Evolutionary conservation across 495 filamentous ascomycete genomes (phyloP), one percentile per base, ranked within the genome.

Genomic region (Aspergillus avenaceus): DNA sequence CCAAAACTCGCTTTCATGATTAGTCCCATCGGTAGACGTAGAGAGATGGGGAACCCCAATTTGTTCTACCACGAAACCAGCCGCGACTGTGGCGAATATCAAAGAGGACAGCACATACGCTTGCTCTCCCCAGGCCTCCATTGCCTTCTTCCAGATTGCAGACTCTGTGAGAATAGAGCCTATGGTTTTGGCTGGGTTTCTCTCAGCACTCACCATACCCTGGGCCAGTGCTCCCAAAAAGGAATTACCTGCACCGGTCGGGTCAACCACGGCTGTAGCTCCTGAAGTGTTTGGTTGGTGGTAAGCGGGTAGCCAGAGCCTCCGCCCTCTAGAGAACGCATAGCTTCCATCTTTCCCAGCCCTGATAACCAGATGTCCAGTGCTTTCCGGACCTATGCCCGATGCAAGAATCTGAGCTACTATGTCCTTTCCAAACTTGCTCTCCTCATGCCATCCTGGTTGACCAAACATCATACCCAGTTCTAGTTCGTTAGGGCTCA

Each of bases 21-120:
- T n/a, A n/a, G n/a, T n/a, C n/a, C n/a, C 82, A 29, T 79, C 63
- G 6, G 61, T 66, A 50, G 76, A 69, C 24, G 59, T 63, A 18
- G 67, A 72, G 5, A 92, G 60, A 18, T 64, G 67, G 19, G 93
- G 93, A 54, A 91, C 80, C 0, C 93, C 92, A 50, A 93, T 83
- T 60, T 97, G 92, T 67, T 98, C 91, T 54, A 98, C 93, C 8
- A 88, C 88, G 64, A 97, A 93, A 47, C 92, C 90, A 0, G 93
- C 91, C 3, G 90, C 87, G 11, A 97, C 82, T n/a, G 79, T 85
- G 4, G 85, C 93, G 78, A 83, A 87, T 0, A 82, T 76, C 9
- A 88, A 83, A 5, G 90, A 91, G 57, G 85, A 77, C 27, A 84
- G 78, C 14, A 92, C 64, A 42, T 64, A 64, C 47, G 75, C 76